These are phyloP conservation scores for Tricholoma furcatifolium DNA, from an alignment of 768 basidiomycete species.

Conservation along the genomic window DNA sequence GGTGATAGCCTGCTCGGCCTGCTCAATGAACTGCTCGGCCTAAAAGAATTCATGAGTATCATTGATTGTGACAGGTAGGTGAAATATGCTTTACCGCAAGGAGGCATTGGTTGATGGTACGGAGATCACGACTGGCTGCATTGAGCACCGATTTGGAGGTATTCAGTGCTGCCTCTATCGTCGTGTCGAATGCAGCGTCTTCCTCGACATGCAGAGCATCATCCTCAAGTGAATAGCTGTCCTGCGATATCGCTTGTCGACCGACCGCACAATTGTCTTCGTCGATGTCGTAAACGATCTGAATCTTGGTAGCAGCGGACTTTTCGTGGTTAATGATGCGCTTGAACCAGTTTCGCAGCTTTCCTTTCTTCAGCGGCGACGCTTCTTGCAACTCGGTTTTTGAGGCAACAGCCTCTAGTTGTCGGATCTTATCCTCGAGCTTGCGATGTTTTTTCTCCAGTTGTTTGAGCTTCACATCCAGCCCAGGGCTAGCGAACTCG, in stretches of 20 bases:
- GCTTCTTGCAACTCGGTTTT: slow-evolving; percentile 24
- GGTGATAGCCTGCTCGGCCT: slow-evolving; percentile 53
- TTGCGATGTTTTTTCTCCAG: slow-evolving; percentile 43
- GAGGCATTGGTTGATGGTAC: slow-evolving; percentile 51
- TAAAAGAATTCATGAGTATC: slow-evolving; percentile 20
- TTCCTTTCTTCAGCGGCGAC: slow-evolving; percentile 38
- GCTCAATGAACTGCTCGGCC: slow-evolving; percentile 57
- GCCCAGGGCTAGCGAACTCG: slow-evolving; percentile 15
- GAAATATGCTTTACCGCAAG: slow-evolving; percentile 40
- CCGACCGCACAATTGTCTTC: slow-evolving; percentile 39
- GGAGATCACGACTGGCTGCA: slow-evolving; percentile 56
- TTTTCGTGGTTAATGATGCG: slow-evolving; percentile 49
- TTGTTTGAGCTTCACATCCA: slow-evolving; percentile 39
- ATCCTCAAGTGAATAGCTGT: slow-evolving; percentile 1
- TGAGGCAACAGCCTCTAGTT: slow-evolving; percentile 21
- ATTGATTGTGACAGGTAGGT: slow-evolving; percentile 6
- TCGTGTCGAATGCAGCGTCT: slow-evolving; percentile 30
- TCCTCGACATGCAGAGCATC: not conserved
- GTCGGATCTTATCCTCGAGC: slow-evolving; percentile 32
- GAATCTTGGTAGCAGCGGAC: slow-evolving; percentile 26
- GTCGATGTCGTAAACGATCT: slow-evolving; percentile 41
- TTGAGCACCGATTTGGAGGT: slow-evolving; percentile 49
- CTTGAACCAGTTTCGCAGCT: slow-evolving; percentile 63
- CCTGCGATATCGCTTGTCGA: slow-evolving; percentile 29
- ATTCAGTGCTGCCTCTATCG: slow-evolving; percentile 39